These are phyloP conservation scores for Hypsizygus marmoreus DNA, from an alignment of 768 basidiomycete species.

Conservation along the genomic window DNA sequence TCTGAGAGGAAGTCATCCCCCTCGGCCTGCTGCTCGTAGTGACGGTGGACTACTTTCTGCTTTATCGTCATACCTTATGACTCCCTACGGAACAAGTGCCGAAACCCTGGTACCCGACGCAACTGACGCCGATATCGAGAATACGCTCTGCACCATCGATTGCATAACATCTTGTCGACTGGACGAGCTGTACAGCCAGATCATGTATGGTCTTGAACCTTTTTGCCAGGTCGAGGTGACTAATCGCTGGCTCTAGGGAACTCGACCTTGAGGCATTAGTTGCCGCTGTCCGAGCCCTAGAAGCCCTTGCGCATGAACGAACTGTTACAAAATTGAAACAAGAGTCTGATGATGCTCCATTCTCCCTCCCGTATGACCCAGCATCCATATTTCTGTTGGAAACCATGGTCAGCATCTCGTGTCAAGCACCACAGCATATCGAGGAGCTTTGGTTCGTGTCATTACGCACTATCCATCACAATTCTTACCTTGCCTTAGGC, in stretches of 20 bases:
- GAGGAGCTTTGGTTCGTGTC: slow-evolving; percentile 82
- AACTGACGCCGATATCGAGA: slow-evolving; percentile 91
- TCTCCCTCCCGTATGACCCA: slow-evolving; percentile 87
- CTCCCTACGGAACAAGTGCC: slow-evolving; percentile 78
- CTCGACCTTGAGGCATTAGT: slow-evolving; percentile 79
- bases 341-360: slow-evolving; percentile 63
- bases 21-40: slow-evolving; percentile 58
- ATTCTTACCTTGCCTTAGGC: slow-evolving; percentile 60
- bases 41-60: slow-evolving; percentile 95
- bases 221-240: neutral
- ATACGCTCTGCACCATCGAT: slow-evolving; percentile 92
- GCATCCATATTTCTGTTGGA: slow-evolving; percentile 94
- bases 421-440: slow-evolving; percentile 73
- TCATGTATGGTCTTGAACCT: slow-evolving; percentile 63
- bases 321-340: slow-evolving; percentile 79
- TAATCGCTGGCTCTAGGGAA: slow-evolving; percentile 47
- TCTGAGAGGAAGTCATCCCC: slow-evolving; percentile 71
- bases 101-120: slow-evolving; percentile 84
- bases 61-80: slow-evolving; percentile 94
- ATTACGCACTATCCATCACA: neutral
- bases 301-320: slow-evolving; percentile 87
- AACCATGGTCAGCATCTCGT: slow-evolving; percentile 89
- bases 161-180: slow-evolving; percentile 92
- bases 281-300: slow-evolving; percentile 83
- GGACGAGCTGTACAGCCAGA: slow-evolving; percentile 92